phyloP scores from a whole-genome alignment of 192 early-diverging fungal species.

The Dimargaris xerosporica region DNA sequence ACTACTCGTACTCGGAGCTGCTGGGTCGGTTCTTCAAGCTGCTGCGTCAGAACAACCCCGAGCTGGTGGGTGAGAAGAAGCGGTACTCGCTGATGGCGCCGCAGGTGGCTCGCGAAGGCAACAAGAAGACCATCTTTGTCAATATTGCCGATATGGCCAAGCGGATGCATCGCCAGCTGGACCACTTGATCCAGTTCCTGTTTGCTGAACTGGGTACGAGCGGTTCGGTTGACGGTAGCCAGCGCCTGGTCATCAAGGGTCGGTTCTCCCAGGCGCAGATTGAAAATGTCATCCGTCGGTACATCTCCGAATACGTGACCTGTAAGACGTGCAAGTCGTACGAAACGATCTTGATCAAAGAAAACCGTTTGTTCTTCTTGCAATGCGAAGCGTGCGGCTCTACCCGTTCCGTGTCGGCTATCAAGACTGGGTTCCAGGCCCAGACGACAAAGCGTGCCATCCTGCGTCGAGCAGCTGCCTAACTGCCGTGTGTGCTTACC shows the following conservation, averaged over 20 bases:
- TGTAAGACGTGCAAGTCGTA: constrained; percentile 98
- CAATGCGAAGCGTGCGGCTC: constrained; percentile 96
- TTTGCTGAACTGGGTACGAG: constrained; percentile 98
- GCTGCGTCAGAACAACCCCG: constrained; percentile 85
- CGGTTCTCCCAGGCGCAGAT: constrained; percentile 98
- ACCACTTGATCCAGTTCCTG: constrained; percentile 95
- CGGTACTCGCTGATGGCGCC: constrained; percentile 91
- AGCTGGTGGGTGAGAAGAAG: constrained; percentile 81
- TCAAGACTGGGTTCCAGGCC: constrained; percentile 95
- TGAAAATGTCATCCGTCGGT: constrained; percentile 91
- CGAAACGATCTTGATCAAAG: constrained; percentile 87
- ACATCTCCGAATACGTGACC: constrained; percentile 96
- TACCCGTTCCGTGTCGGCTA: constrained; percentile 83
- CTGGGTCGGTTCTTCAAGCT: constrained; percentile 80
- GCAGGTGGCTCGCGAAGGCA: constrained; percentile 77
- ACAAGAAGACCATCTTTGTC: constrained; percentile 90
- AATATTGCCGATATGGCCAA: constrained; percentile 91
- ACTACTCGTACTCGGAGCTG: constrained; percentile 89
- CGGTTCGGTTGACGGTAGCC: constrained; percentile 82
- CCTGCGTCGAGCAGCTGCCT: constrained; percentile 1
- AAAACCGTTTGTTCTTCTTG: constrained; percentile 90
- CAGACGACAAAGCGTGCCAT: constrained; percentile 43
- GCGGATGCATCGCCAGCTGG: constrained; percentile 86
- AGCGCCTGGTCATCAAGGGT: constrained; percentile 91
- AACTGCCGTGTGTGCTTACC: not conserved